Conservation (phyloP, 768 basidiomycete species). For the Exidia glandulosa region DNA sequence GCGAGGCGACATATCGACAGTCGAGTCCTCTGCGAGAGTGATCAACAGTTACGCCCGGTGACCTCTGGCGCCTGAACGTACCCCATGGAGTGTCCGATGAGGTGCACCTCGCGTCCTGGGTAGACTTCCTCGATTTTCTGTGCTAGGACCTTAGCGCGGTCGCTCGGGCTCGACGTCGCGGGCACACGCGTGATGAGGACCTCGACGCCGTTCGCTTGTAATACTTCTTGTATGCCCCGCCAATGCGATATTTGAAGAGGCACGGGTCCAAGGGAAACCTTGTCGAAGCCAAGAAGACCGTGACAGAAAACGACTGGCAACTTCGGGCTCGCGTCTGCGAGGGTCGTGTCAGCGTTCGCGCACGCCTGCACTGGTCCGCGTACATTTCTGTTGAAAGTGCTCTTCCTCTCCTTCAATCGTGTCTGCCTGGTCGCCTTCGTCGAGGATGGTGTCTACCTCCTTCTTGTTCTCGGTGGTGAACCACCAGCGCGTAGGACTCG, state of each 20-base stretch:
- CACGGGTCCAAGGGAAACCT: conserved; percentile 63
- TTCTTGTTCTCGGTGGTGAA: conserved; percentile 37
- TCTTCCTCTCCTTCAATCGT: conserved; percentile 36
- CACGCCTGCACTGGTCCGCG: conserved; percentile 14
- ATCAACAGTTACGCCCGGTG: conserved; percentile 16
- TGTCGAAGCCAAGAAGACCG: conserved; percentile 84
- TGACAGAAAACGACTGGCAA: conserved; percentile 94
- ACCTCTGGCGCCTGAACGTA: too few relatives aligned
- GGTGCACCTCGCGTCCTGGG: conserved; percentile 75
- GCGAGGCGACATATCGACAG: conserved; percentile 78
- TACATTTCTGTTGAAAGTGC: conserved; percentile 49
- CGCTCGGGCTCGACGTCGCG: conserved; percentile 77
- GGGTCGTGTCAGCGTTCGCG: too few relatives aligned
- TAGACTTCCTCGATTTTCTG: conserved; percentile 68
- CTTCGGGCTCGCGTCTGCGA: conserved; percentile 59
- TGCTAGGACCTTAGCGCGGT: conserved; percentile 86
- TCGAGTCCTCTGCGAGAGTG: conserved; percentile 72
- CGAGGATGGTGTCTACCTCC: conserved; percentile 32
- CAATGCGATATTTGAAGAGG: conserved; percentile 87
- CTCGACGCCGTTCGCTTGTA: conserved; percentile 79
- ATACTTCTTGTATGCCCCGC: conserved; percentile 90
- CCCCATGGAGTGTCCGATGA: conserved; percentile 43
- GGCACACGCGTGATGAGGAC: conserved; percentile 92
- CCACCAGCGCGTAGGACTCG: conserved; percentile 31
- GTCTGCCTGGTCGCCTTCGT: conserved; percentile 42